Evolutionary conservation across 306 rosid genomes (phyloP).

Genomic region (Vigna reflexopilosa): DNA sequence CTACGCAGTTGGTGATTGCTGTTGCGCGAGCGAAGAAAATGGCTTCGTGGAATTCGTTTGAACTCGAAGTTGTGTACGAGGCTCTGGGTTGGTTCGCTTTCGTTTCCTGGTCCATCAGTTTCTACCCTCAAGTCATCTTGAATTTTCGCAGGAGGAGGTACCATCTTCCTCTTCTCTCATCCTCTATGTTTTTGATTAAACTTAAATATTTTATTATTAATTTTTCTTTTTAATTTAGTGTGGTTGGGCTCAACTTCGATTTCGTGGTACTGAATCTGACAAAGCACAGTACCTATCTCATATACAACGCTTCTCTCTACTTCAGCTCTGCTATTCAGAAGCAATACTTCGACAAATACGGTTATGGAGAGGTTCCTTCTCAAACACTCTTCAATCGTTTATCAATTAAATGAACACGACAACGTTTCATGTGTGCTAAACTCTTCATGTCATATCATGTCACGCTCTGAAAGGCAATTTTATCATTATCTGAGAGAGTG

Average conservation of each 20-base stretch:
- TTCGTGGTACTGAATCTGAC: constrained; percentile 83
- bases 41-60: constrained; percentile 87
- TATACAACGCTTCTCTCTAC: constrained; percentile 85
- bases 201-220: background rate
- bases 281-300: constrained; percentile 89
- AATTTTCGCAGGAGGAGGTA: constrained; percentile 90
- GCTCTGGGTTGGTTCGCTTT: constrained; percentile 87
- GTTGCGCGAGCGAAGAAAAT: constrained; percentile 29
- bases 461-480: background rate
- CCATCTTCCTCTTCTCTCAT: background rate
- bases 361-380: constrained; percentile 63
- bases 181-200: background rate
- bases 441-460: constrained; percentile 7
- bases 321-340: constrained; percentile 79
- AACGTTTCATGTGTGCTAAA: background rate
- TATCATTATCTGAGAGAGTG: background rate
- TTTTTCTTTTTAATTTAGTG: constrained; percentile 49
- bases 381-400: constrained; percentile 4
- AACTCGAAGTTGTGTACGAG: constrained; percentile 64
- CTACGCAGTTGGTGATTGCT: background rate
- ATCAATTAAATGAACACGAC: background rate
- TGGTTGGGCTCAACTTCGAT: constrained; percentile 92
- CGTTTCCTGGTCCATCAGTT: constrained; percentile 75
- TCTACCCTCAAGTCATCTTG: constrained; percentile 89
- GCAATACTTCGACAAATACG: constrained; percentile 77